Conservation (phyloP, 192 early-diverging fungal species). For the Mortierella claussenii region DNA sequence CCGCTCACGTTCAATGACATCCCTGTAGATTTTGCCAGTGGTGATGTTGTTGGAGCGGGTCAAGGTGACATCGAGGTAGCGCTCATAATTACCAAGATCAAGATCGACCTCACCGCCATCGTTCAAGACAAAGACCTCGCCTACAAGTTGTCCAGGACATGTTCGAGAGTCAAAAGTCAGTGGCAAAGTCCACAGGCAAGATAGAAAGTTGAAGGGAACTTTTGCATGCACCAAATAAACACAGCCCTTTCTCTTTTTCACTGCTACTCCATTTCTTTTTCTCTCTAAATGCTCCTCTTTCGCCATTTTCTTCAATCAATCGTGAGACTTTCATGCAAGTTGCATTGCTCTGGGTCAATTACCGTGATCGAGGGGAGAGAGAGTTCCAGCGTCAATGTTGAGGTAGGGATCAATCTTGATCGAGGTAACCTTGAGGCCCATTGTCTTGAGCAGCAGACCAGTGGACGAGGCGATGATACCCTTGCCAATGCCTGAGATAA, state of each 20-base stretch:
- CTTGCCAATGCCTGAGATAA: slow-evolving; percentile 99
- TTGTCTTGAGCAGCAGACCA: slow-evolving; percentile 92
- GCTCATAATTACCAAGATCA: slow-evolving; percentile 99
- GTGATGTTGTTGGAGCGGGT: slow-evolving; percentile 99
- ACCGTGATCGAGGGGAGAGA: slow-evolving; percentile 98
- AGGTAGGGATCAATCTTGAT: slow-evolving; percentile 99
- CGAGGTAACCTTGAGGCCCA: slow-evolving; percentile 92
- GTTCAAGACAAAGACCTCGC: slow-evolving; percentile 98
- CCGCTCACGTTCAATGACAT: slow-evolving; percentile 95
- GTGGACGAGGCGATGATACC: slow-evolving; percentile 99
- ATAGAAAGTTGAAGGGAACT: too few relatives aligned
- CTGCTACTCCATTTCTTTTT: too few relatives aligned
- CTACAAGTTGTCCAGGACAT: slow-evolving; percentile 46
- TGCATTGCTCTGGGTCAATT: too few relatives aligned
- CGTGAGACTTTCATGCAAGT: too few relatives aligned
- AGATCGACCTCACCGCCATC: slow-evolving; percentile 99
- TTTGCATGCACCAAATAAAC: too few relatives aligned
- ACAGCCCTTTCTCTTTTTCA: too few relatives aligned
- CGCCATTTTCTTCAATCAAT: too few relatives aligned
- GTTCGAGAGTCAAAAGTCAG: not conserved
- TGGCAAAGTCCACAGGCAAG: not conserved
- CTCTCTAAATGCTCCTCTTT: too few relatives aligned
- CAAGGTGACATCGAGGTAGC: slow-evolving; percentile 93
- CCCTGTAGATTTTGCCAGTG: slow-evolving; percentile 97
- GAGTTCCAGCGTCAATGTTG: slow-evolving; percentile 98